Base-by-base conservation (phyloP, 345 rosid genomes). In the Melaleuca quinquenervia region DNA sequence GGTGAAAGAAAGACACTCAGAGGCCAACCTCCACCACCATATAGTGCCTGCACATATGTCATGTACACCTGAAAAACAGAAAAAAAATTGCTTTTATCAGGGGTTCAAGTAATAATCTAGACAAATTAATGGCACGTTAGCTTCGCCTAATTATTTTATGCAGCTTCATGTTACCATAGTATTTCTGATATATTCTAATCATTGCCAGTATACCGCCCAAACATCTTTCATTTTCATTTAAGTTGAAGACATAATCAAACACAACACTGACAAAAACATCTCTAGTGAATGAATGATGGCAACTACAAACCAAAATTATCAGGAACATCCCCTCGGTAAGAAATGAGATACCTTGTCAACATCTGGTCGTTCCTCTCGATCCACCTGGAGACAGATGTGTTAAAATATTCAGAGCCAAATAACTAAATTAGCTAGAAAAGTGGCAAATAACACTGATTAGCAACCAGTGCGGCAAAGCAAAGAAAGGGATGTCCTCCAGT, bases 331-430 rank as follows among this genome's bases (percentile, higher is more conserved):
- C 80, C 80, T 36, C 48, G 32, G 20, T 32, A 78, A 26, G 26
- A 26, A 48, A 44, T 78, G 29, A 48, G 32, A 84, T 91, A 95
- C 98, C 98, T 97, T 96, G 85, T 97, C 99, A 82, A 97, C 97
- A 89, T 97, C 99, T 3, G 99, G 99, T 12, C 98, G 92, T 89
- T 96, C 99, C 89, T 96, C 99, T 82, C 97, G 93, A 91, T 97
- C 99, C 83, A 97, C 98, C 99, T 94, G 94, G 86, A 53, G 83
- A 87, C 83, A 50, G 21, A 86, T 82, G 82, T 83, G 86, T 88
- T 87, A 89, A 88, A 87, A 51, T 50, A 83, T 82, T 36, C 87
- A 22, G 82, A 84, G 86, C 58, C 26, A 48, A 84, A 45, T 3
- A 83, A 80, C 85, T 58, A 29, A 50, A 85, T 32, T 70, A 36